Conservation (phyloP, 495 filamentous ascomycete species). For the Polyplosphaeria fusca region DNA sequence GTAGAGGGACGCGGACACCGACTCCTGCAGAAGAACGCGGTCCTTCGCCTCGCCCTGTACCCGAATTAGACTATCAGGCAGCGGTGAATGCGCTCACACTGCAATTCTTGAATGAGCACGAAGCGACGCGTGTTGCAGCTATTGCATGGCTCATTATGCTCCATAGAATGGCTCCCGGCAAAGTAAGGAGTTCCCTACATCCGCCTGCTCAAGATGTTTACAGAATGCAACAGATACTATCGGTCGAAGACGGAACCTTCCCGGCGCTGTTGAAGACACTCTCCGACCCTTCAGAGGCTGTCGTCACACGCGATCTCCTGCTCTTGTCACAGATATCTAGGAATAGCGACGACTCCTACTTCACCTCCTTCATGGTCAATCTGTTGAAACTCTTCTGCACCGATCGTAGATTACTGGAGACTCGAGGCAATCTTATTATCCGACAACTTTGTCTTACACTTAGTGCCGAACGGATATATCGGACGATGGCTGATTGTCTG, state of each 20-base stretch:
- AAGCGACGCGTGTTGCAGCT: constrained; percentile 89
- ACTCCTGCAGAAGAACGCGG: constrained; percentile 37
- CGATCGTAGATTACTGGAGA: constrained; percentile 85
- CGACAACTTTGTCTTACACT: constrained; percentile 89
- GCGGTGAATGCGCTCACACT: constrained; percentile 93
- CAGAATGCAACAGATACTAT: constrained; percentile 49
- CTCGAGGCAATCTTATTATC: constrained; percentile 92
- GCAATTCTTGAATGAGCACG: constrained; percentile 93
- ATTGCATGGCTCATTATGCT: constrained; percentile 97
- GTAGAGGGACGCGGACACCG: constrained; percentile 39
- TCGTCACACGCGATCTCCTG: constrained; percentile 92
- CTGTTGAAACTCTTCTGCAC: constrained; percentile 92
- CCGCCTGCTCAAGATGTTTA: neutral
- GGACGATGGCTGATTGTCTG: constrained; percentile 91
- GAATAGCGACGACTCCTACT: constrained; percentile 96
- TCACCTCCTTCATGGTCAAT: constrained; percentile 97
- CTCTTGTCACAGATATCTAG: constrained; percentile 92
- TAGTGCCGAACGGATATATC: constrained; percentile 92
- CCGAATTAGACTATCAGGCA: constrained; percentile 91
- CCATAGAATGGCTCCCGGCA: constrained; percentile 88
- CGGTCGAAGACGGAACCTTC: constrained; percentile 96
- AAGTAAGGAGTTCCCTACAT: constrained; percentile 50
- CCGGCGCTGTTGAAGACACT: constrained; percentile 94
- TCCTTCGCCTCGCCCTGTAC: constrained; percentile 45
- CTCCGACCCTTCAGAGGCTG: constrained; percentile 90